A percentile compares a stretch with the other conserved stretches of the same genome.
Conservation (phyloP, 495 filamentous ascomycete genomes). For the Hypoxylon fuscum region DNA sequence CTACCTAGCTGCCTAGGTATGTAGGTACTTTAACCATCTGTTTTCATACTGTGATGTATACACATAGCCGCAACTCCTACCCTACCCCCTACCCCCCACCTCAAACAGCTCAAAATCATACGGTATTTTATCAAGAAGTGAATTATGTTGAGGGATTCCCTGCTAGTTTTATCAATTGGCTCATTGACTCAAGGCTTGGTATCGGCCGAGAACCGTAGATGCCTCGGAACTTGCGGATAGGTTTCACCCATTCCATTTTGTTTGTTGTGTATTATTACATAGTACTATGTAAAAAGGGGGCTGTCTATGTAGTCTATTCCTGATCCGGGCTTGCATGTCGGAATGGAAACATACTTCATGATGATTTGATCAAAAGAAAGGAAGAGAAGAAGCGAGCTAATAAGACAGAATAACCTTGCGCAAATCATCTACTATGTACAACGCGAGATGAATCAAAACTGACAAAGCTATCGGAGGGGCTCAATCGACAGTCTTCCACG, state of each 20-base stretch:
- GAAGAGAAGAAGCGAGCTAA: background rate
- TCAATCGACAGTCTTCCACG: background rate
- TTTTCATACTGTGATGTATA: constrained; percentile 20
- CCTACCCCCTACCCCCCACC: constrained; percentile 1
- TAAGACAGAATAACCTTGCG: background rate
- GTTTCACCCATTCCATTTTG: too few species aligned
- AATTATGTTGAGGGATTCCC: background rate
- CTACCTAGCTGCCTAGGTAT: too few species aligned
- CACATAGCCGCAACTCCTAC: constrained; percentile 40
- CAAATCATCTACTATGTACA: background rate
- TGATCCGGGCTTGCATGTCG: constrained; percentile 4
- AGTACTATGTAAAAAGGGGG: constrained; percentile 7
- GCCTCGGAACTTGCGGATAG: too few species aligned
- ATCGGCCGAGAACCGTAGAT: too few species aligned
- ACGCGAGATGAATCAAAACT: too few species aligned
- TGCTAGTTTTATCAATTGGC: background rate
- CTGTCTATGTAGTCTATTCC: constrained; percentile 12
- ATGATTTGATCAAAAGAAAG: background rate
- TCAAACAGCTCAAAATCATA: constrained; percentile 12
- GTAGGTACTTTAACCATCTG: too few species aligned
- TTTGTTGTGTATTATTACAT: too few species aligned
- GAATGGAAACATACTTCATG: background rate
- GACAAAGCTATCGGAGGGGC: background rate
- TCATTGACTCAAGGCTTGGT: background rate
- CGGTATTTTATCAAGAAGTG: constrained; percentile 8